These are phyloP conservation scores for Xylaria sp. DNA, from an alignment of 2,329 filamentous ascomycete genomes.

Conservation along the genomic window DNA sequence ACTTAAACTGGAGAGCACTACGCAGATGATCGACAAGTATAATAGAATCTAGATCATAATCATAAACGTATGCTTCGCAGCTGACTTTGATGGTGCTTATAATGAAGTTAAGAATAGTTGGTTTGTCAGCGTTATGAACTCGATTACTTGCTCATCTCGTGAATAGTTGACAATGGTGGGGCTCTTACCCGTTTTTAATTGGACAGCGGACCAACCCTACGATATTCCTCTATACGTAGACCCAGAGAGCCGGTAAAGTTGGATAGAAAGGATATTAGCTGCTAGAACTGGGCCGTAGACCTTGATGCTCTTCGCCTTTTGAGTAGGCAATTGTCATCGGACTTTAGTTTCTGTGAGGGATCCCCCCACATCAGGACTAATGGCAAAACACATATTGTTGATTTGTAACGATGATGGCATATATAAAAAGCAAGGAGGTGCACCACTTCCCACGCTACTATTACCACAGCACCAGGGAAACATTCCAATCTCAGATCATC, in stretches of 20 bases:
- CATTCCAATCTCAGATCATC: background rate
- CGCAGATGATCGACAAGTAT: too few species aligned
- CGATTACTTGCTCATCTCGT: background rate
- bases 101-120: background rate
- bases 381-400: background rate
- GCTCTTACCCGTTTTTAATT: background rate
- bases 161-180: background rate
- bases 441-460: background rate
- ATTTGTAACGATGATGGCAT: slow-evolving; percentile 2
- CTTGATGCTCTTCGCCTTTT: background rate
- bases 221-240: too few species aligned
- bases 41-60: background rate
- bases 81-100: background rate
- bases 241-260: too few species aligned
- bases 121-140: background rate
- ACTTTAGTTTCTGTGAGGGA: background rate
- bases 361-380: background rate
- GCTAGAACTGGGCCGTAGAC: background rate
- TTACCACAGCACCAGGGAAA: background rate
- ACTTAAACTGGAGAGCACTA: too few species aligned
- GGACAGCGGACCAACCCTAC: background rate
- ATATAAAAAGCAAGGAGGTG: background rate
- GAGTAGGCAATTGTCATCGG: background rate
- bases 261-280: too few species aligned
- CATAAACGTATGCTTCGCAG: background rate